Percentiles rank a stretch among this genome's conserved stretches.
These are phyloP conservation scores for Solanum tarapatanum DNA, from an alignment of 257 asterid genomes.

Conservation along the genomic window DNA sequence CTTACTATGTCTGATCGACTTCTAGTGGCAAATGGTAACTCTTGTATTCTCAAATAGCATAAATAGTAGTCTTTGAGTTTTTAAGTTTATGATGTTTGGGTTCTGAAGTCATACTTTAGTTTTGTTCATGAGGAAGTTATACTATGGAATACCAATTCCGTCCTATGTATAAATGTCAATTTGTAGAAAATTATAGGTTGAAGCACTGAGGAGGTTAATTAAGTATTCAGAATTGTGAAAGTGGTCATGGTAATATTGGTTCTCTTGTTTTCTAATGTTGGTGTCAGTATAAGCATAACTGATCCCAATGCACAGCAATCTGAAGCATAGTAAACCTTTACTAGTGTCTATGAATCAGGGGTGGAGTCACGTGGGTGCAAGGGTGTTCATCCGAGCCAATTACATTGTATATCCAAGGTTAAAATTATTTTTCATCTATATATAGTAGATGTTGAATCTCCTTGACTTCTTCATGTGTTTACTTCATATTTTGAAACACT, in stretches of 20 bases:
- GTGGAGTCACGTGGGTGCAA: not conserved
- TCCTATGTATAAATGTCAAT: not conserved
- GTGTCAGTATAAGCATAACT: not conserved
- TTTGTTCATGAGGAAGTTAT: not conserved
- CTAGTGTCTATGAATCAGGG: not conserved
- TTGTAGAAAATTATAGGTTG: not conserved
- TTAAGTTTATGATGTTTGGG: not conserved
- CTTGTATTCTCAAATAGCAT: not conserved
- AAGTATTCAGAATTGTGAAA: not conserved
- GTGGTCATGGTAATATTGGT: not conserved
- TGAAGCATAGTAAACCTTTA: not conserved
- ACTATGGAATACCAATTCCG: not conserved
- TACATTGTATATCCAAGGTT: not conserved
- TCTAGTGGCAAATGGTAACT: not conserved
- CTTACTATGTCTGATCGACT: not conserved
- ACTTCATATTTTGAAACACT: not conserved
- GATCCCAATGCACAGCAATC: not conserved
- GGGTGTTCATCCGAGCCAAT: not conserved
- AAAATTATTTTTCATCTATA: too few species aligned
- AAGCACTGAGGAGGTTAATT: not conserved
- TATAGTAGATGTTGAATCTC: too few species aligned
- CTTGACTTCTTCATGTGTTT: not conserved
- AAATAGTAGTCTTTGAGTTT: not conserved
- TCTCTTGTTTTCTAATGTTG: not conserved
- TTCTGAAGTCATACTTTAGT: not conserved